phyloP scores from a whole-genome alignment of 2,329 filamentous ascomycete genomes.

The Massarina eburnea region DNA sequence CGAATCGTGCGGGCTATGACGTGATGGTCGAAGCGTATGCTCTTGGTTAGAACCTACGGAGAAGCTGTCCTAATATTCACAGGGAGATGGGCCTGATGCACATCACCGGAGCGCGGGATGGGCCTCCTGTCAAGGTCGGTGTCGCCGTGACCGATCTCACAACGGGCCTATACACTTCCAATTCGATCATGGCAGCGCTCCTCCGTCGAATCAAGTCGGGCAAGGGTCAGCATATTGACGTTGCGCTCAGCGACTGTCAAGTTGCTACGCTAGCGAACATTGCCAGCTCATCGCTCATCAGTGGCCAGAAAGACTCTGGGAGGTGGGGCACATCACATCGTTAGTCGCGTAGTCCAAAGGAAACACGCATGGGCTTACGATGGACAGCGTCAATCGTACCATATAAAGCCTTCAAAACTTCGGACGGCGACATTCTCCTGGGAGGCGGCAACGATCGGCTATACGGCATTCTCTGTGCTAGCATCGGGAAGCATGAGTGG shows the following conservation, averaged over 20 bases:
- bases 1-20: slow-evolving; percentile 87
- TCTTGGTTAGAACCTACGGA: not conserved
- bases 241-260: slow-evolving; percentile 89
- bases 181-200: slow-evolving; percentile 91
- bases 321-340: slow-evolving; percentile 97
- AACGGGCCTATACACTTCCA: slow-evolving; percentile 91
- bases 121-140: slow-evolving; percentile 93
- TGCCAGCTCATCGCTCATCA: slow-evolving; percentile 86
- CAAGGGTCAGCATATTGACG: slow-evolving; percentile 88
- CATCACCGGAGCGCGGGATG: slow-evolving; percentile 86
- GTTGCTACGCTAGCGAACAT: slow-evolving; percentile 94
- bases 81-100: slow-evolving; percentile 96
- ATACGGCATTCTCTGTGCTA: slow-evolving; percentile 61
- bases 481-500: slow-evolving; percentile 61
- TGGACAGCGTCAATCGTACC: slow-evolving; percentile 89
- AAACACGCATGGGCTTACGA: slow-evolving; percentile 10
- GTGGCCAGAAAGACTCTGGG: slow-evolving; percentile 81
- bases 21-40: slow-evolving; percentile 91
- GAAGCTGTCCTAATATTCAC: slow-evolving; percentile 12
- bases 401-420: slow-evolving; percentile 77
- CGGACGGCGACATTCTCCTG: slow-evolving; percentile 64
- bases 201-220: slow-evolving; percentile 74
- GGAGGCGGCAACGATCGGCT: slow-evolving; percentile 66
- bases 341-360: slow-evolving; percentile 45
- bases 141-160: slow-evolving; percentile 96